Evolutionary conservation across 768 basidiomycete species (phyloP).

Genomic region (Lactarius akahatsu): DNA sequence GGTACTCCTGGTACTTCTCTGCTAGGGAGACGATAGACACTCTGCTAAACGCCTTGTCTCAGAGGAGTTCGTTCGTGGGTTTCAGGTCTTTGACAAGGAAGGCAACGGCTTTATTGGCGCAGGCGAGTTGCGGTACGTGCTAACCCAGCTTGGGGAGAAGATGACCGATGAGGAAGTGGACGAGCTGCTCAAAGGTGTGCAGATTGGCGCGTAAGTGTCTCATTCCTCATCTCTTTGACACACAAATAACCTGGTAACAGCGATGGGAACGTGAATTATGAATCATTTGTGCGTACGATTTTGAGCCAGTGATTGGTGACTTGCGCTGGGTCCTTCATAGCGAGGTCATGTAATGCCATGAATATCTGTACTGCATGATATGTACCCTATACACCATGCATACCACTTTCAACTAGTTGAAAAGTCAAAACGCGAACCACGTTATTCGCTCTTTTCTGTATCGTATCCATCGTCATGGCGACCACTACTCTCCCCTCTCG

Average conservation of each 20-base stretch:
- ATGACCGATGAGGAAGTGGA: conserved; percentile 98
- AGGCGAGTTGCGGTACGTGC: conserved; percentile 78
- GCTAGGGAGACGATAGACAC: not conserved
- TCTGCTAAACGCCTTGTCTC: conserved; percentile 12
- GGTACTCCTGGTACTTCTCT: conserved; percentile 82
- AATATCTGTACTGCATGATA: conserved; percentile 3
- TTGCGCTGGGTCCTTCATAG: not conserved
- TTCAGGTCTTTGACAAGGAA: conserved; percentile 98
- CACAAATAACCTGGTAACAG: conserved; percentile 41
- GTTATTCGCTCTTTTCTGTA: conserved; percentile 28
- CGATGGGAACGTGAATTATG: conserved; percentile 97
- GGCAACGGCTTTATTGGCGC: conserved; percentile 90
- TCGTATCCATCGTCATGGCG: conserved; percentile 28
- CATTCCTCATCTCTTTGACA: conserved; percentile 10
- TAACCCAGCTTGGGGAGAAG: conserved; percentile 96
- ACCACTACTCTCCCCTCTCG: conserved; percentile 5
- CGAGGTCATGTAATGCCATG: conserved; percentile 7
- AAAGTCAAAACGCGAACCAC: not conserved
- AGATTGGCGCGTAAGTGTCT: conserved; percentile 74
- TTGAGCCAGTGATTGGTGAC: conserved; percentile 72
- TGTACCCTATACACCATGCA: conserved; percentile 6
- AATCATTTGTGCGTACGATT: conserved; percentile 93
- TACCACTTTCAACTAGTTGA: not conserved
- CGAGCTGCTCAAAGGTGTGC: conserved; percentile 93
- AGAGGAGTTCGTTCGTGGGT: conserved; percentile 99